Evolutionary conservation across 345 rosid genomes (phyloP), one percentile per base, ranked within the genome.

Genomic region (Linum trigynum): DNA sequence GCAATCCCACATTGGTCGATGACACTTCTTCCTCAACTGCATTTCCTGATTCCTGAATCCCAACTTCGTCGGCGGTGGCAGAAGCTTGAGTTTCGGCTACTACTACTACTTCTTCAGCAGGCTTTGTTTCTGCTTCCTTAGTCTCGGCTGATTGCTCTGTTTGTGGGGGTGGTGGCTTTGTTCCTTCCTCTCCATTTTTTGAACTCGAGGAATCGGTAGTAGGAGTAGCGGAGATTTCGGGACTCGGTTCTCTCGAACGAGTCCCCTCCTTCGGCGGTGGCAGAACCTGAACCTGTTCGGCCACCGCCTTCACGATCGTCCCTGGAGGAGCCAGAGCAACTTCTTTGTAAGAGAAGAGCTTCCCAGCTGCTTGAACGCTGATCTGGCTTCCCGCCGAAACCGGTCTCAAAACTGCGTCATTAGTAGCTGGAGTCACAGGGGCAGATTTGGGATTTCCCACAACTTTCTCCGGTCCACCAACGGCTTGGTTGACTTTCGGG

Each of bases 291-390:
- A 23, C 32, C 73, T 85, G 85, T 73, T 88, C 97, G 14, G 90
- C 73, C 68, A 83, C 96, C 40, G 85, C 82, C 82, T 90, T 94
- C 65, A 86, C 97, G 74, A 94, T 86, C 17, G 96, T 86, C 70
- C 99, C 99, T 39, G 95, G 99, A 57, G 95, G 96, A 59, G 97
- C 97, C 78, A 90, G 72, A 62, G 99, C 99, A 74, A 94, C 99
- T 81, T 94, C 99, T 76, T 94, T 94, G 75, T 94, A 94, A 75
- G 99, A 88, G 80, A 94, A 90, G 42, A 83, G 79, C 72, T 85
- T 94, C 75, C 99, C 99, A 66, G 84, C 83, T 67, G 90, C 86
- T 71, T 84, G 85, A 69, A 81, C 81, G 67, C 76, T 84, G 71
- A 86, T 75, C 43, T 91, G 80, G 74, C 78, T 80, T 63, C 78